Evolutionary conservation across 192 early-diverging fungal species (phyloP), one percentile per base, ranked within the genome.

Genomic region (Linnemannia schmuckeri): DNA sequence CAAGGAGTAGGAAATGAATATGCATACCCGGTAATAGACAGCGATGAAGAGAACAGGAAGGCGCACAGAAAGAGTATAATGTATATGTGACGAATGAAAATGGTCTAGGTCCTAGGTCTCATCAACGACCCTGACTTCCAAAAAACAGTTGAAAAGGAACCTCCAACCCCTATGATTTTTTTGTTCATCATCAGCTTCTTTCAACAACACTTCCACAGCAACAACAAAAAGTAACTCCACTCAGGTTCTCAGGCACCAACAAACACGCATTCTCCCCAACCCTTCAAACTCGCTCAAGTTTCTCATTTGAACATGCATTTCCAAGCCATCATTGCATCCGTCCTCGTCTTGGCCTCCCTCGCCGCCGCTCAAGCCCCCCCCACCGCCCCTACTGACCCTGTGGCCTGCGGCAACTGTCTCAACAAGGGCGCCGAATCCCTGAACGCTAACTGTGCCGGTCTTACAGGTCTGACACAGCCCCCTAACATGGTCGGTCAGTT

Each of bases 271-370:
- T 30, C 12, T 13, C 30, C 10, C 15, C 30, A 66, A 12, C n/a
- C 30, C 12, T 66, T 66, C 30, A 33, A 15, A 3, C 8, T 2
- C 30, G 2, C 61, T 40, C n/a, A 74, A 46, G 0, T 46, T 22
- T 52, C 18, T 38, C 42, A 22, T 17, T n/a, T n/a, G 20, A 70
- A 44, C 76, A 82, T 82, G 81, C 81, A 71, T 74, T 82, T 77
- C 71, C 69, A 66, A 5, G 18, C 61, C 70, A 24, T 82, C 61
- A 4, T 66, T 52, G 72, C 72, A 13, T 52, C 78, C 24, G 72
- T 57, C 49, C 38, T 80, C 40, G 55, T 73, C 61, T 15, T 74
- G 52, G 20, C 55, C 30, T 40, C 72, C 54, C 22, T 70, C 55
- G 46, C 66, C 46, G 33, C 40, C 72, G 81, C 75, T 24, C 75